phyloP scores from a whole-genome alignment of 208 protist species.

The Trichomonas tenax region DNA sequence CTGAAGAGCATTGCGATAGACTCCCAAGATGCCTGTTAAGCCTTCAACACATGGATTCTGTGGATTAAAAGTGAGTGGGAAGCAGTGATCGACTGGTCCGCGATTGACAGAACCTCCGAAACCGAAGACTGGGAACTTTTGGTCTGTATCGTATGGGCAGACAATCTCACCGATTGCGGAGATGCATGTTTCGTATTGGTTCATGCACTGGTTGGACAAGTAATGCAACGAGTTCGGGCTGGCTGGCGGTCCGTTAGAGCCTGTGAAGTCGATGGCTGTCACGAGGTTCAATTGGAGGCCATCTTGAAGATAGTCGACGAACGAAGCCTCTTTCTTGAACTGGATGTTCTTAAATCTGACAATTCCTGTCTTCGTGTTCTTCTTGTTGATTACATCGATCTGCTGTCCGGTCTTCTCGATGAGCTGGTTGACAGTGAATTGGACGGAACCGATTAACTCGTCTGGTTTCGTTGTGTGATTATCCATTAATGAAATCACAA shows the following conservation, averaged over 20 bases:
- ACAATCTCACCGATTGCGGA: background rate
- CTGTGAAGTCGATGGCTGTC: background rate
- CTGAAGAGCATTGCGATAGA: background rate
- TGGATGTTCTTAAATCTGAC: background rate
- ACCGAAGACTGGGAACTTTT: background rate
- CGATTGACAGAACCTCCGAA: background rate
- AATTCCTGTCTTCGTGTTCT: background rate
- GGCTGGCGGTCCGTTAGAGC: background rate
- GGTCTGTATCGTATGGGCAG: background rate
- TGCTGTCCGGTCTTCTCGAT: background rate
- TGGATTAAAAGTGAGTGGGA: slow-evolving; percentile 19
- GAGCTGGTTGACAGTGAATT: background rate
- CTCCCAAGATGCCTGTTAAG: background rate
- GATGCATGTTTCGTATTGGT: background rate
- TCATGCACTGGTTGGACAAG: background rate
- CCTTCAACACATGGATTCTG: background rate
- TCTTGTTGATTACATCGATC: background rate
- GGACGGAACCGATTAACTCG: background rate
- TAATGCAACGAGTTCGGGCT: background rate
- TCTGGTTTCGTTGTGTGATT: background rate
- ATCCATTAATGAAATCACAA: background rate
- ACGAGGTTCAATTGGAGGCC: background rate
- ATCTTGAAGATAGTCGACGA: background rate
- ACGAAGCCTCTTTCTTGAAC: background rate
- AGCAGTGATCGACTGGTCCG: slow-evolving; percentile 22